A percentile compares a stretch with the other conserved stretches of the same genome.
These are phyloP conservation scores for Cornus kousa DNA, from an alignment of 148 eudicot species.

Conservation along the genomic window DNA sequence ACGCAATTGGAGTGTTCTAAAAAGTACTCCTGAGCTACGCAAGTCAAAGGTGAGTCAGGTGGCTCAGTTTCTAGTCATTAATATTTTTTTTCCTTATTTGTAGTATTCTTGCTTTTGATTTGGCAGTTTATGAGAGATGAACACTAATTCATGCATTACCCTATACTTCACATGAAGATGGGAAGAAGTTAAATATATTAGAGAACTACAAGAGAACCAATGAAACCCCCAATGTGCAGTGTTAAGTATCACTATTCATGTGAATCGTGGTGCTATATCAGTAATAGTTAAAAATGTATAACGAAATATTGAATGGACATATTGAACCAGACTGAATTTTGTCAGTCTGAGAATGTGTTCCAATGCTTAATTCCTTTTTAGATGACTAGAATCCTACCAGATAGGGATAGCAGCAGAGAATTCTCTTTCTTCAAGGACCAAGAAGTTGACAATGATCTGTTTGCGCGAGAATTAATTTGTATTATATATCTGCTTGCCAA, in stretches of 20 bases:
- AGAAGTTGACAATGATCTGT: not conserved
- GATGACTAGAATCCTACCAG: not conserved
- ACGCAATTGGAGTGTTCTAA: constrained; percentile 90
- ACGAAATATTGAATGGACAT: not conserved
- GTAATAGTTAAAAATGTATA: not conserved
- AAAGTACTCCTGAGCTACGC: constrained; percentile 68
- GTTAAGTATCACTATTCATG: not conserved
- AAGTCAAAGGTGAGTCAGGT: constrained; percentile 62
- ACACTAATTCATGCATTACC: not conserved
- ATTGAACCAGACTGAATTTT: not conserved
- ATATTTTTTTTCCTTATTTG: not conserved
- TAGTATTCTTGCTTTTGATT: not conserved
- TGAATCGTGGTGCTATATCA: not conserved
- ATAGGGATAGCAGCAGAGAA: constrained; percentile 1
- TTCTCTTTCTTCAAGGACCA: not conserved
- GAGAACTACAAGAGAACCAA: too few relatives aligned
- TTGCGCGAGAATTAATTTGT: not conserved
- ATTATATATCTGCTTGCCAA: not conserved
- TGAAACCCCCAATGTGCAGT: not conserved
- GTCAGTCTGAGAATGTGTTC: not conserved
- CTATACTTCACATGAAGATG: not conserved
- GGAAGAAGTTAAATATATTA: not conserved
- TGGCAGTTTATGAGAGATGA: not conserved
- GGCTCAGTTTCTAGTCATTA: not conserved
- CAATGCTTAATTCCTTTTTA: not conserved